Base-by-base conservation (phyloP, 2,329 filamentous ascomycete species). In the Cladophialophora exuberans region DNA sequence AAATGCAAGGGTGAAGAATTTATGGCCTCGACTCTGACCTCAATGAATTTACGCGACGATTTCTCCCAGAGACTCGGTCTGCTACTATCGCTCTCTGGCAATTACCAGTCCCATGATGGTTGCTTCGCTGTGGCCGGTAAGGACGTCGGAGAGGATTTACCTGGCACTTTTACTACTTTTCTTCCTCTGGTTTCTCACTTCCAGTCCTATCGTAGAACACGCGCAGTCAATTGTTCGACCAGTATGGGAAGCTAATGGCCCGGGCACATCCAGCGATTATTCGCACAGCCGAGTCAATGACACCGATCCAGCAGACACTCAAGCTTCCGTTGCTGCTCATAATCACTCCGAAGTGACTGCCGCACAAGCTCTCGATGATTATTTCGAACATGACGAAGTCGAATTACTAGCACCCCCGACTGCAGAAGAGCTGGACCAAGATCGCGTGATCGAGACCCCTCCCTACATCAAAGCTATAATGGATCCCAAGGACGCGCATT, bases 381-480 rank as follows among this genome's bases (percentile, higher is more conserved):
- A 36, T 15, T 17, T 26, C 23, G 31, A n/a, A 17, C 28, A 36
- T 23, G 18, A 47, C 7, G 6, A 15, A 10, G 26, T 18, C 13
- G 38, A 38, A 6, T 25, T 38, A 22, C 23, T 30, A 25, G 15
- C 36, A 23, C 13, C 44, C 6, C 44, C 28, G 7, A 23, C 28
- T 10, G 35, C 28, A 7, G 28, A 5, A 44, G 52, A 49, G 22
- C 6, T 54, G 26, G 26, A 54, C 23, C 36, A 49, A 33, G 18
- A 3, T 3, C 43, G 25, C 26, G 35, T 54, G 38, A 35, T 10
- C 25, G 15, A 17, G 44, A 26, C 44, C 17, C 44, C 38, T 5
- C 52, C 44, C 4, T 54, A 54, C 22, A 49, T 54, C 38, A n/a
- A 18, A 5, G 52, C 52, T n/a, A 54, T 54, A 26, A 49, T 54